phyloP scores from a whole-genome alignment of 148 eudicot genomes.

The Diospyros kaki region DNA sequence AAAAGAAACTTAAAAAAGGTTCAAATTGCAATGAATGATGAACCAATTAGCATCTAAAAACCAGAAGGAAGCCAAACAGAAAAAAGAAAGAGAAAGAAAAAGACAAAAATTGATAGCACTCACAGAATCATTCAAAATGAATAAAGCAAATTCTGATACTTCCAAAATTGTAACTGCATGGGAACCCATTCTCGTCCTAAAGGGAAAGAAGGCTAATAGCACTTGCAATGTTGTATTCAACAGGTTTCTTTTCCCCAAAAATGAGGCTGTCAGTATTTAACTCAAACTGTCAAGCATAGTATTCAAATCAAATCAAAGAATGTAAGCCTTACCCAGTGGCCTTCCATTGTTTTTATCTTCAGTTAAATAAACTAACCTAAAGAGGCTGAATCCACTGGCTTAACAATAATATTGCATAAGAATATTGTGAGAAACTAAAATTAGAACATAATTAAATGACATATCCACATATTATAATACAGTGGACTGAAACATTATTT shows the following conservation, averaged over 20 bases:
- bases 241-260: background rate
- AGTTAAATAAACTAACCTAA: background rate
- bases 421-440: too few relatives aligned
- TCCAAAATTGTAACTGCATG: background rate
- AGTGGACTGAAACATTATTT: background rate
- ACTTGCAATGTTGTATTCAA: background rate
- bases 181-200: background rate
- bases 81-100: too few relatives aligned
- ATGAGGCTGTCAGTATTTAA: background rate
- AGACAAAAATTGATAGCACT: too few relatives aligned
- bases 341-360: background rate
- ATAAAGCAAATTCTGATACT: too few relatives aligned
- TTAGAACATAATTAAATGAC: too few relatives aligned
- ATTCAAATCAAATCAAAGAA: background rate
- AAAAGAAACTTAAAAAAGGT: background rate
- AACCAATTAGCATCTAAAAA: too few relatives aligned
- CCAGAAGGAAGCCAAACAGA: too few relatives aligned
- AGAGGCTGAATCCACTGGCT: background rate
- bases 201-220: background rate
- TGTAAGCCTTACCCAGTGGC: background rate
- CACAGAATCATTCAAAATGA: too few relatives aligned
- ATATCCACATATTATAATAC: background rate
- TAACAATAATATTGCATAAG: background rate
- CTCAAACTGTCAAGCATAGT: background rate
- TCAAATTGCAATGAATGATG: conserved; percentile 3